phyloP scores from a whole-genome alignment of 2,329 filamentous ascomycete genomes.

The Penicillium decumbens region DNA sequence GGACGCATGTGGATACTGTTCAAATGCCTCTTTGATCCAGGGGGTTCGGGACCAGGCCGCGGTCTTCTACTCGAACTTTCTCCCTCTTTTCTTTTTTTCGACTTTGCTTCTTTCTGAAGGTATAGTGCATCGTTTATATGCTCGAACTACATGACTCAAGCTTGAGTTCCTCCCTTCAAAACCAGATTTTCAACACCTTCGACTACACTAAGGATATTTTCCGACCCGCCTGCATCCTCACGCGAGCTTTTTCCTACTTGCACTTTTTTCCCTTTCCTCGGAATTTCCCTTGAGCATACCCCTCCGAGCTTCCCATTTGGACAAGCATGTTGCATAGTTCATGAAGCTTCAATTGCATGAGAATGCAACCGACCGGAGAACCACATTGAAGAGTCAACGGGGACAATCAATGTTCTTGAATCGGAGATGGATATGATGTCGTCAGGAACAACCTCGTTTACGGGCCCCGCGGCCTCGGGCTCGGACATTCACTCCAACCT shows the following conservation, averaged over 20 bases:
- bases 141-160: not conserved
- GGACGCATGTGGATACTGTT: constrained; percentile 21
- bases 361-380: constrained; percentile 26
- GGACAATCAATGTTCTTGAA: constrained; percentile 20
- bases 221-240: constrained; percentile 17
- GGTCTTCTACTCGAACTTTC: constrained; percentile 9
- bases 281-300: not conserved
- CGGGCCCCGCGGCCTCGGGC: constrained; percentile 26
- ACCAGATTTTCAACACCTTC: constrained; percentile 6
- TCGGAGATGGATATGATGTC: constrained; percentile 32
- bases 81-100: constrained; percentile 7
- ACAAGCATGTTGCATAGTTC: constrained; percentile 18
- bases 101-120: constrained; percentile 1
- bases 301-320: not conserved
- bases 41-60: constrained; percentile 16
- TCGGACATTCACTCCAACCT: constrained; percentile 34
- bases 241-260: constrained; percentile 7
- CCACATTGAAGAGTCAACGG: constrained; percentile 17
- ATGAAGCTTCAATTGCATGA: constrained; percentile 21
- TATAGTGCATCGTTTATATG: not conserved
- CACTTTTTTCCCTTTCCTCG: not conserved
- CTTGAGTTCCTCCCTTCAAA: not conserved
- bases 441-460: constrained; percentile 25
- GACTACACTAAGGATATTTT: constrained; percentile 20
- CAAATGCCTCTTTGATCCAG: constrained; percentile 23